Percentiles rank a stretch among this genome's conserved stretches.
phyloP scores from a whole-genome alignment of 78 protist species.

The Carpediemonas membranifera region DNA sequence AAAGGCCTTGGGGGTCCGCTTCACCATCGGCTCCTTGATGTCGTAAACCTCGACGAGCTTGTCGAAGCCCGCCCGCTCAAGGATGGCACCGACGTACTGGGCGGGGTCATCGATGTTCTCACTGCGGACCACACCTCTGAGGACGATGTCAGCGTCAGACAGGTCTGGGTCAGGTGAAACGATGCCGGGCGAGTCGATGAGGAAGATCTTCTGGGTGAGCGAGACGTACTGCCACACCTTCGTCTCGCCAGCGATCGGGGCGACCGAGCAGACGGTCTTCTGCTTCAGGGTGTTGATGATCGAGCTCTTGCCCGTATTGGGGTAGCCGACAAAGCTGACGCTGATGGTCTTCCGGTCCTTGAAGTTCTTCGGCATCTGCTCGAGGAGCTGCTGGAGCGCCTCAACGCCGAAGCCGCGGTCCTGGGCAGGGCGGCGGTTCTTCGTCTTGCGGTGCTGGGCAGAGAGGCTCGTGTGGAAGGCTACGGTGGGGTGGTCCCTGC shows the following conservation, averaged over 20 bases:
- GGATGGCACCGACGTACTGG: constrained; percentile 51
- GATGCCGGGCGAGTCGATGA: constrained; percentile 97
- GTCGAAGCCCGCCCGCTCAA: constrained; percentile 41
- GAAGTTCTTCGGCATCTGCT: constrained; percentile 80
- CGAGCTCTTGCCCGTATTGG: constrained; percentile 20
- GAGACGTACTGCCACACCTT: constrained; percentile 98
- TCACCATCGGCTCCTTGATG: neutral
- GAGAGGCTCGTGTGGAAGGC: constrained; percentile 95
- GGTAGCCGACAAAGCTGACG: constrained; percentile 18
- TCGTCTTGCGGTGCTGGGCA: too few relatives aligned
- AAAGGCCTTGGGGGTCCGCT: too few relatives aligned
- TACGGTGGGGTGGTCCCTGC: constrained; percentile 83
- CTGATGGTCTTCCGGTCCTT: constrained; percentile 37
- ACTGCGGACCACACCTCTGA: constrained; percentile 59
- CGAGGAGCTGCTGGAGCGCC: constrained; percentile 38
- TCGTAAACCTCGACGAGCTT: neutral
- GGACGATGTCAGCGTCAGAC: neutral
- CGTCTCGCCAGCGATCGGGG: constrained; percentile 98
- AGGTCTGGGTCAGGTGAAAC: constrained; percentile 84
- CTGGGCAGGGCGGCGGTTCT: too few relatives aligned
- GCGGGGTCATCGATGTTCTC: constrained; percentile 64
- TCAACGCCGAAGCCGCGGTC: constrained; percentile 97
- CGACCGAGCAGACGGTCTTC: constrained; percentile 78
- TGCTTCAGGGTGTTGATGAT: constrained; percentile 9
- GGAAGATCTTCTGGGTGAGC: constrained; percentile 72